Conservation (phyloP, 306 rosid species). For the Carpinus viminea region DNA sequence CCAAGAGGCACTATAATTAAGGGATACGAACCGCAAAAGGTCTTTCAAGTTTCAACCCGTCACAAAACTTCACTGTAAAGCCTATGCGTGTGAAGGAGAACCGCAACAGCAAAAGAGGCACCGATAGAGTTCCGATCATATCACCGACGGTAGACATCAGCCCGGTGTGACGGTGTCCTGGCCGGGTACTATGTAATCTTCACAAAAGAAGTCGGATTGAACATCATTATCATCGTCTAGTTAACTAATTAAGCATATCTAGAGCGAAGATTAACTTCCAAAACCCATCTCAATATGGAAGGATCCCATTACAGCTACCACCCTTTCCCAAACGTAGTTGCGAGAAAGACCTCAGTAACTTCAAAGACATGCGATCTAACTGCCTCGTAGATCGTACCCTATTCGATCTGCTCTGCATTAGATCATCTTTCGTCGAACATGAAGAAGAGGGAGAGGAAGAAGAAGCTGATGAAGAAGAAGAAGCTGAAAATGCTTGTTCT, state of each 20-base stretch:
- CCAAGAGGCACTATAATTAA: too few relatives aligned
- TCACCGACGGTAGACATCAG: too few relatives aligned
- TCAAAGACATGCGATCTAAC: conserved; percentile 38
- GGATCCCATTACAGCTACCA: conserved; percentile 17
- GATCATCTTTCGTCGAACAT: conserved; percentile 3
- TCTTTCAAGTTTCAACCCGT: too few relatives aligned
- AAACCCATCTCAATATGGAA: conserved; percentile 30
- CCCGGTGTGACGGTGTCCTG: too few relatives aligned
- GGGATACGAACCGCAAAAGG: too few relatives aligned
- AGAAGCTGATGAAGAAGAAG: neutral
- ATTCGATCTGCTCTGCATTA: conserved; percentile 9
- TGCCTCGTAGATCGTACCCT: conserved; percentile 26
- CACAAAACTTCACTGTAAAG: too few relatives aligned
- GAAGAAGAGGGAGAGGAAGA: conserved; percentile 16
- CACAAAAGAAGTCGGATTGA: neutral
- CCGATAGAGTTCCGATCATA: too few relatives aligned
- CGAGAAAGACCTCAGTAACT: conserved; percentile 34
- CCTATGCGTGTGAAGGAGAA: too few relatives aligned
- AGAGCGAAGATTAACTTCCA: neutral
- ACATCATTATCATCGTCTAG: neutral
- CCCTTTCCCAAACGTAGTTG: conserved; percentile 33
- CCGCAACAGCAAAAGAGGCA: too few relatives aligned
- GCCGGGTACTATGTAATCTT: neutral
- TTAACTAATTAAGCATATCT: neutral
- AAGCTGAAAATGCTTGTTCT: conserved; percentile 3